phyloP scores from a whole-genome alignment of 257 asterid genomes.

The Lithospermum erythrorhizon region DNA sequence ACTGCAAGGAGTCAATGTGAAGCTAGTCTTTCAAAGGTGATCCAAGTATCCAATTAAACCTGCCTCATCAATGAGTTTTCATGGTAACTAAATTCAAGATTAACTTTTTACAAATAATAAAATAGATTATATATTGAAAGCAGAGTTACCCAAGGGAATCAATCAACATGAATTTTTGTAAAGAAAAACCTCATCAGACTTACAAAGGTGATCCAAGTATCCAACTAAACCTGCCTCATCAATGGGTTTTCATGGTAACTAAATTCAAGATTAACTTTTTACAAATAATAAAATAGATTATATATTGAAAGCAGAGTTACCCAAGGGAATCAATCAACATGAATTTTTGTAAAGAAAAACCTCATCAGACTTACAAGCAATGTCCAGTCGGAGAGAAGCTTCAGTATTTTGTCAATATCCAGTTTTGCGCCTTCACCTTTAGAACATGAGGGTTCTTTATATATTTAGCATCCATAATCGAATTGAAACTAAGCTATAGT shows the following conservation, averaged over 20 bases:
- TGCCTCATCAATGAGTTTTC: background rate
- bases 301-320: background rate
- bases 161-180: background rate
- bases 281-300: background rate
- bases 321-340: too few relatives aligned
- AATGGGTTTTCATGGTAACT: background rate
- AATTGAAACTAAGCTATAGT: background rate
- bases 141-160: background rate
- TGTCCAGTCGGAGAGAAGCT: slow-evolving; percentile 75
- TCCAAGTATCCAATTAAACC: background rate
- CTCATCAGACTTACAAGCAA: slow-evolving; percentile 38
- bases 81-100: background rate
- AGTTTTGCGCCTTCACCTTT: slow-evolving; percentile 32
- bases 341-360: slow-evolving; percentile 8
- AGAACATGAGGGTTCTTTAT: background rate
- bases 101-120: background rate
- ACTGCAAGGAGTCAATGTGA: background rate
- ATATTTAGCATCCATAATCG: too few relatives aligned
- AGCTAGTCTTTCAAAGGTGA: background rate
- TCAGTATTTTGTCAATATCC: slow-evolving; percentile 52
- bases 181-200: too few relatives aligned
- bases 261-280: background rate
- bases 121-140: background rate
- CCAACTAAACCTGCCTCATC: background rate
- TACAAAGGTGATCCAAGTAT: background rate